Evolutionary conservation across 495 filamentous ascomycete species (phyloP), one percentile per base, ranked within the genome.

Genomic region (Neurospora sp.): DNA sequence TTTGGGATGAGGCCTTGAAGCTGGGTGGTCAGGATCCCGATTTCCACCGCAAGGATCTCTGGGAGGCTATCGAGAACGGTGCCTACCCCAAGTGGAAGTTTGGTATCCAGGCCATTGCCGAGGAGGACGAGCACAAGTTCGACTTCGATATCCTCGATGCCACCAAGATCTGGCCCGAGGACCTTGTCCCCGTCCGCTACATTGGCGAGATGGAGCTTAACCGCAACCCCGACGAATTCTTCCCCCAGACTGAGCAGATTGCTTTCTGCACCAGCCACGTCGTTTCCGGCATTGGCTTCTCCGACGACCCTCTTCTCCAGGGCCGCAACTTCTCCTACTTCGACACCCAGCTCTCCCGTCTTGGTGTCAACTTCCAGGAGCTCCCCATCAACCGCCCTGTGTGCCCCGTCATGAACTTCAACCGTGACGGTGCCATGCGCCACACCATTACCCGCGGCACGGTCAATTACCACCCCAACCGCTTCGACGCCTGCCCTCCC

Each of bases 81-180:
- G 87, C 80, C 0, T 96, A 86, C 78, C 93, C 90, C 7, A 92
- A 90, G 75, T 97, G 93, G 92, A 91, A 90, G 77, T 95, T 96
- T 77, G 92, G 90, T 31, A 89, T 96, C 70, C 94, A 97, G 77
- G 82, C 88, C 3, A 88, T 94, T 46, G 88, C 90, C 0, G 93
- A 94, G 73, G 86, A 85, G 16, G 85, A 91, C 48, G 85, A 92
- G 78, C 83, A 96, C 77, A 89, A 94, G 66, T 97, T 97, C 75
- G 93, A 97, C 5, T 97, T 97, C 69, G 94, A 97, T 77, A 91
- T 95, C 72, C 86, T 97, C 8, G 94, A 97, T 76, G 91, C 93
- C n/a, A 97, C 94, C 41, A 97, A 97, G 82, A 77, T 96, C 42
- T 97, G 93, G 93, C 94, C 94, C 0, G 92, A 97, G 76, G 92